Conservation (phyloP, 768 basidiomycete genomes). For the Mycena albidolilacea region DNA sequence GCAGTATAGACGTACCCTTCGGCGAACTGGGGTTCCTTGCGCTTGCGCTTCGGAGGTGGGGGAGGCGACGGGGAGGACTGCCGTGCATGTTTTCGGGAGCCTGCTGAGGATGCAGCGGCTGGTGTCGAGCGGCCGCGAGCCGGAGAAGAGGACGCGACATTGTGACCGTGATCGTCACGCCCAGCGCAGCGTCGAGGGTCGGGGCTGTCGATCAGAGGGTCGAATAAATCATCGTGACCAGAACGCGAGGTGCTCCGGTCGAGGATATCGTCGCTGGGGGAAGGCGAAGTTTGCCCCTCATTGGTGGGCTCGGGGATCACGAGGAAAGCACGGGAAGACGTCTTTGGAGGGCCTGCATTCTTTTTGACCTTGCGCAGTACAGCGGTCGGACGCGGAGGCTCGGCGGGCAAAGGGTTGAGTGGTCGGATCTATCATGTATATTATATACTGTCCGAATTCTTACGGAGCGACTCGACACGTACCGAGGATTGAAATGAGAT, state of each 20-base stretch:
- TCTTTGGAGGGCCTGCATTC: not conserved
- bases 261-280: not conserved
- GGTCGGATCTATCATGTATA: not conserved
- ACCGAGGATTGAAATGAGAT: slow-evolving; percentile 8
- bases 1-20: not conserved
- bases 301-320: not conserved
- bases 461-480: not conserved
- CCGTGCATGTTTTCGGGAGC: not conserved
- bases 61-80: not conserved
- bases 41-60: not conserved
- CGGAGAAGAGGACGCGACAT: not conserved
- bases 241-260: too few species aligned
- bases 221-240: not conserved
- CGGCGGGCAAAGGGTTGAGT: not conserved
- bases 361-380: not conserved
- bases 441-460: not conserved
- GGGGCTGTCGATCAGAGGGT: not conserved
- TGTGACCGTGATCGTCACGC: slow-evolving; percentile 8
- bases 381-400: not conserved
- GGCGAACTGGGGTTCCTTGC: slow-evolving; percentile 10
- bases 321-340: not conserved
- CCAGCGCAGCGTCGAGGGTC: not conserved
- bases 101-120: not conserved
- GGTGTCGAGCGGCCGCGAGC: not conserved
- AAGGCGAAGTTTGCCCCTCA: not conserved